Evolutionary conservation across 1,139 yeast species (phyloP), one percentile per base, ranked within the genome.

Genomic region (Diutina ranongensis): DNA sequence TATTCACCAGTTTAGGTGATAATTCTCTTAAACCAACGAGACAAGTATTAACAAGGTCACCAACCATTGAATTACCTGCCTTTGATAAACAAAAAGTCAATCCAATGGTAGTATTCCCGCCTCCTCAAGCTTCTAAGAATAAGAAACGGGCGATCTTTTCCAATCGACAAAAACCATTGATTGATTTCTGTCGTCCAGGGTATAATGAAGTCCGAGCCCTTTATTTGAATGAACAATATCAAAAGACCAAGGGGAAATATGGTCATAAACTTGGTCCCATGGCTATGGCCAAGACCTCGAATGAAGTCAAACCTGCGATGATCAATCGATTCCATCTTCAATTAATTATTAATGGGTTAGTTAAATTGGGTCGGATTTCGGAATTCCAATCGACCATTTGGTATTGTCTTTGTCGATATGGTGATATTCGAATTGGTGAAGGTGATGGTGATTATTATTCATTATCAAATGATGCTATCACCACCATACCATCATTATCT

Each of bases 91-190:
- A 47, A 2, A 47, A 49, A 2, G 47, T 59, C 2, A 67, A 67
- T 47, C 72, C 73, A 0, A 32, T 49, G 41, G 68, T 65, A 1
- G 48, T 52, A 4, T 64, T 63, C 49, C 70, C 68, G 3, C 67
- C 68, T 0, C 57, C 65, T 2, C 52, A 57, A 7, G 47, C 54
- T 13, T 55, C 64, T 20, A 55, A 55, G 33, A 59, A 55, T 40
- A 60, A 60, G 48, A 53, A 57, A 7, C 51, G 53, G 40, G 61
- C 61, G 13, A 50, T 55, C 13, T 58, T 54, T 48, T 60, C 60
- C 46, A 59, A 55, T 7, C 55, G 53, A 44, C 49, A 51, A 47
- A 60, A 57, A 45, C 62, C 59, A 1, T 56, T 67, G 50, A 64
- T 67, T 15, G 68, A 65, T 47, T 60, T 67, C 45, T 48, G 59